phyloP scores from a whole-genome alignment of 129 eudicot genomes.

The Kitagawia praeruptora region DNA sequence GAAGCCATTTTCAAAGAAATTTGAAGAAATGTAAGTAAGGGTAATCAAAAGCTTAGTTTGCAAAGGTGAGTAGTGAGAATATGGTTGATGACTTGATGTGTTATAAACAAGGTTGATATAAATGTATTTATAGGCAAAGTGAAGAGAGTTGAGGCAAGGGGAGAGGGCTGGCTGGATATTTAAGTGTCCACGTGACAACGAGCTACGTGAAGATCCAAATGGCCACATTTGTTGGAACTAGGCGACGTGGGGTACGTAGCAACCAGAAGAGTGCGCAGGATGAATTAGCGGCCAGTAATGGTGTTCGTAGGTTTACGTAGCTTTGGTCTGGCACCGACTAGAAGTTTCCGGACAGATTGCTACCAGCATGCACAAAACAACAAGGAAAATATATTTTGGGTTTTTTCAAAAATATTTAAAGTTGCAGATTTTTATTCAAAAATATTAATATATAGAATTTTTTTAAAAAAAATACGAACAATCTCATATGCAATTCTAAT shows the following conservation, averaged over 20 bases:
- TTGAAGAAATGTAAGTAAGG: neutral
- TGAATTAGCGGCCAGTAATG: neutral
- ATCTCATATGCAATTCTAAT: too few relatives aligned
- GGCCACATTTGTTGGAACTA: neutral
- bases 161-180: slow-evolving; percentile 41
- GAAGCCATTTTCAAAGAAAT: slow-evolving; percentile 22
- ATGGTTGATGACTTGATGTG: neutral
- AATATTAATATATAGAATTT: too few relatives aligned
- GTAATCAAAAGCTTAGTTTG: neutral
- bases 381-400: too few relatives aligned
- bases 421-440: too few relatives aligned
- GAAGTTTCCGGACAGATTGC: neutral
- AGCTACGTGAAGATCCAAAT: neutral
- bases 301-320: neutral
- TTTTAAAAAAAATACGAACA: too few relatives aligned
- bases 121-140: neutral
- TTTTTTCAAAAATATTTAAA: too few relatives aligned
- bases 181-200: slow-evolving; percentile 38
- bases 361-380: too few relatives aligned
- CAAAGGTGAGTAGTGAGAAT: neutral
- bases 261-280: neutral
- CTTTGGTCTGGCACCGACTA: neutral
- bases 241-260: neutral
- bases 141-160: neutral
- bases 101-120: neutral